Conservation (phyloP, 129 eudicot species). For the Flaveria sonorensis region DNA sequence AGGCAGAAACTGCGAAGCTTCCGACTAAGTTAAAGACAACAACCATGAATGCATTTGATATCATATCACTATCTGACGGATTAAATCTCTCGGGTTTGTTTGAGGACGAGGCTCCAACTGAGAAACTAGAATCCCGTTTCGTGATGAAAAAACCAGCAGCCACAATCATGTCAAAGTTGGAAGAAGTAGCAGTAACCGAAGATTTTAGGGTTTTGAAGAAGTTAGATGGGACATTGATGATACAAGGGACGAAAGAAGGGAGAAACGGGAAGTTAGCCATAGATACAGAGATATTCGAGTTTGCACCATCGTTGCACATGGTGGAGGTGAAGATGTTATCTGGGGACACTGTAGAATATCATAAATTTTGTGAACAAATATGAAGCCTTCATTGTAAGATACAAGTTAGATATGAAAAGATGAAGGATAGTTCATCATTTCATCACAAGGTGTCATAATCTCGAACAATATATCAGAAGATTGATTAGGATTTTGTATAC, state of each 20-base stretch:
- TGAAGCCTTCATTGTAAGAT: conserved; percentile 64
- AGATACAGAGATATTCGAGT: conserved; percentile 67
- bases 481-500: neutral
- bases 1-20: neutral
- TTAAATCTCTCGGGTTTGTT: conserved; percentile 62
- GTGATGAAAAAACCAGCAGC: conserved; percentile 44
- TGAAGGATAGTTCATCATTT: conserved; percentile 2
- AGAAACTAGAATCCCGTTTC: conserved; percentile 44
- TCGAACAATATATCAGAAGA: neutral
- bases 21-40: conserved; percentile 30
- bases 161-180: conserved; percentile 53
- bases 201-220: conserved; percentile 54
- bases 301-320: conserved; percentile 63
- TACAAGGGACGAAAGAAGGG: conserved; percentile 56
- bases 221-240: conserved; percentile 48
- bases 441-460: neutral
- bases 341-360: conserved; percentile 67
- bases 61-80: conserved; percentile 57
- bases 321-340: conserved; percentile 63
- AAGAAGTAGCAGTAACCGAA: conserved; percentile 51
- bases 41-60: conserved; percentile 63
- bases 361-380: conserved; percentile 53
- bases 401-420: conserved; percentile 49
- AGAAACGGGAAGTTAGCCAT: conserved; percentile 57
- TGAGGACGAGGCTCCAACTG: conserved; percentile 30